A percentile compares a stretch with the other conserved stretches of the same genome.
These are phyloP conservation scores for Fagopyrum homotropicum DNA, from an alignment of 148 eudicot species.

Conservation along the genomic window DNA sequence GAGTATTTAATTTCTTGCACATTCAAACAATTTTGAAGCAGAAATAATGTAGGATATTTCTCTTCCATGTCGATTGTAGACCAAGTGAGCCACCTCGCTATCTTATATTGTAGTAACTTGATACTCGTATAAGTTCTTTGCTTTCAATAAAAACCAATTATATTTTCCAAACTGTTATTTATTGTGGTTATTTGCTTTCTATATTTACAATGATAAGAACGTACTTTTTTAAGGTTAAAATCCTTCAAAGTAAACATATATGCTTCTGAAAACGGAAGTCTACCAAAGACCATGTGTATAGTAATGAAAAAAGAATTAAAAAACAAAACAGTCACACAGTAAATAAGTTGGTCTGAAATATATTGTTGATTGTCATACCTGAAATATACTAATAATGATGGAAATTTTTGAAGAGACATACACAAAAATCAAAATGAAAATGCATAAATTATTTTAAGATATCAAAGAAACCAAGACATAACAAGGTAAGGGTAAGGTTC, in stretches of 20 bases:
- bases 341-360: too few relatives aligned
- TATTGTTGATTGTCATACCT: too few relatives aligned
- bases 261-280: too few relatives aligned
- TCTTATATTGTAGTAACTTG: neutral
- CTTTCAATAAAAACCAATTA: neutral
- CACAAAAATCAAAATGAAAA: too few relatives aligned
- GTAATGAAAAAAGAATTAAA: too few relatives aligned
- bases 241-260: constrained; percentile 48
- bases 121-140: neutral
- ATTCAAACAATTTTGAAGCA: neutral
- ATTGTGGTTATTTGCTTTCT: neutral
- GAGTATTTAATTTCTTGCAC: neutral
- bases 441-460: too few relatives aligned
- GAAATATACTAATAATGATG: too few relatives aligned
- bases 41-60: neutral
- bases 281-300: too few relatives aligned
- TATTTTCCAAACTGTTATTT: neutral
- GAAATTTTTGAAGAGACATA: too few relatives aligned
- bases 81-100: neutral
- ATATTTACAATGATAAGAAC: constrained; percentile 6
- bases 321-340: too few relatives aligned
- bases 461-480: too few relatives aligned
- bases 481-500: too few relatives aligned
- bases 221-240: constrained; percentile 76
- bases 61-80: neutral